phyloP scores from a whole-genome alignment of 805 yeast genomes.

The Candida koratica region DNA sequence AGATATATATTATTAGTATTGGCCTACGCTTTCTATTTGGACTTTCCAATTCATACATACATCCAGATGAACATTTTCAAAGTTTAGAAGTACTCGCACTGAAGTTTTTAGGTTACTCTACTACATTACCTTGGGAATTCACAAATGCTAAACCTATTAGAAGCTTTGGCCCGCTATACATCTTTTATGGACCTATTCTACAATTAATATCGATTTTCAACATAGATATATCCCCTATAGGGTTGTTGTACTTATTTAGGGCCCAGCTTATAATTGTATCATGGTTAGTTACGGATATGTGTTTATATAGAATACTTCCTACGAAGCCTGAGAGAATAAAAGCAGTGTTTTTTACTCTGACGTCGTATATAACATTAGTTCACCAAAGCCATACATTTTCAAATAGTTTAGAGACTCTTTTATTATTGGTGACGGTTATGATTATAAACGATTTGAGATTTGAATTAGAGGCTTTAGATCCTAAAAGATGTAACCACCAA shows the following conservation, averaged over 20 bases:
- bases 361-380: slow-evolving; percentile 68
- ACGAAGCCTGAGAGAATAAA: slow-evolving; percentile 48
- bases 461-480: slow-evolving; percentile 15
- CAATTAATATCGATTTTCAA: slow-evolving; percentile 28
- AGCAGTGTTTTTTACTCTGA: slow-evolving; percentile 47
- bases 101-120: slow-evolving; percentile 41
- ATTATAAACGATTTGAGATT: slow-evolving; percentile 43
- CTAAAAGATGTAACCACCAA: slow-evolving; percentile 6
- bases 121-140: slow-evolving; percentile 82
- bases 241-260: slow-evolving; percentile 52
- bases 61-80: slow-evolving; percentile 97
- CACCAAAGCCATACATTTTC: slow-evolving; percentile 87
- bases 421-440: slow-evolving; percentile 49
- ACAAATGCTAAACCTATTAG: slow-evolving; percentile 53
- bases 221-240: slow-evolving; percentile 42
- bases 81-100: slow-evolving; percentile 68
- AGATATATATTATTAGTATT: slow-evolving; percentile 41
- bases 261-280: slow-evolving; percentile 41
- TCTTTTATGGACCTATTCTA: slow-evolving; percentile 66
- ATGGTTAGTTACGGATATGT: slow-evolving; percentile 38
- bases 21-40: slow-evolving; percentile 54
- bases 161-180: slow-evolving; percentile 63
- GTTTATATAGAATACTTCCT: slow-evolving; percentile 45
- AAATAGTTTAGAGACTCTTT: slow-evolving; percentile 72
- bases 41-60: slow-evolving; percentile 77